These are phyloP conservation scores for Backusella morwellensis DNA, from an alignment of 192 early-diverging fungal species.

Conservation along the genomic window DNA sequence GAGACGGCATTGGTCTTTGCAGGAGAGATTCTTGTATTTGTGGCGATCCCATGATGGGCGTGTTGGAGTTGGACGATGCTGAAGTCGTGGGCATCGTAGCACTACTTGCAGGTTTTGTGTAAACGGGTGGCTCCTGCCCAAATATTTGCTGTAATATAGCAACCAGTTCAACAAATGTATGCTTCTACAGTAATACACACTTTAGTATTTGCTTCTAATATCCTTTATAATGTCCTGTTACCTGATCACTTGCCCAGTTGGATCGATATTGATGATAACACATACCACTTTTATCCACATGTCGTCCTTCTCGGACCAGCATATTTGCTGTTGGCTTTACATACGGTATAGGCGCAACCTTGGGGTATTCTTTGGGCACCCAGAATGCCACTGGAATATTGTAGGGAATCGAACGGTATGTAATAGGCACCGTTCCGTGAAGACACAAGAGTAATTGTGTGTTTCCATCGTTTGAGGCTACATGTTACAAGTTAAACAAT, in stretches of 20 bases:
- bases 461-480: constrained; percentile 58
- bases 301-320: constrained; percentile 75
- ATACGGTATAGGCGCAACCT: constrained; percentile 74
- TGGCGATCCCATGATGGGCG: constrained; percentile 26
- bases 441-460: constrained; percentile 74
- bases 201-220: neutral
- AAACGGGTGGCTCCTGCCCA: constrained; percentile 76
- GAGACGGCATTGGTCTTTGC: neutral
- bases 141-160: constrained; percentile 71
- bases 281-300: constrained; percentile 82
- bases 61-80: constrained; percentile 27
- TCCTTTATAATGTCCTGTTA: constrained; percentile 6
- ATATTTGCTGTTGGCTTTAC: constrained; percentile 89
- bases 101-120: constrained; percentile 44
- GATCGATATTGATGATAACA: constrained; percentile 85
- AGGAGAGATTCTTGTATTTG: constrained; percentile 31
- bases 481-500: neutral
- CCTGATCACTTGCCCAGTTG: constrained; percentile 59
- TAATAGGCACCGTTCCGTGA: constrained; percentile 86
- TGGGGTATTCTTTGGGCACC: constrained; percentile 83
- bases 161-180: constrained; percentile 56
- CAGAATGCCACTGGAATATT: constrained; percentile 92
- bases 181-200: constrained; percentile 13
- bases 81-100: constrained; percentile 29
- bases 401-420: constrained; percentile 75